Evolutionary conservation across 2,329 filamentous ascomycete genomes (phyloP).

Genomic region (Helotiales sp.): DNA sequence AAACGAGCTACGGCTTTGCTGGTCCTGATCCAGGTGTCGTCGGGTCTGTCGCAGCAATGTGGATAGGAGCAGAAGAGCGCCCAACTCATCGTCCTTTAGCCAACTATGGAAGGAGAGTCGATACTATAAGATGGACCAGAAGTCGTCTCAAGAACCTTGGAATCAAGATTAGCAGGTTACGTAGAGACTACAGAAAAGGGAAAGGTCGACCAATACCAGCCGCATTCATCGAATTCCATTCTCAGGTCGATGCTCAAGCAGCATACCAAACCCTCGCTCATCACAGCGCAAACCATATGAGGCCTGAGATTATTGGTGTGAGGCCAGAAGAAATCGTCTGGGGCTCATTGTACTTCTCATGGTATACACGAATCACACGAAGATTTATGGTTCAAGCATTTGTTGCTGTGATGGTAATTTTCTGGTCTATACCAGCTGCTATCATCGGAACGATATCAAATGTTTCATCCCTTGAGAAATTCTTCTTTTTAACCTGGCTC

Average conservation of each 20-base stretch:
- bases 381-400: conserved; percentile 50
- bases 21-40: conserved; percentile 33
- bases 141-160: conserved; percentile 34
- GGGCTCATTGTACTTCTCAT: conserved; percentile 63
- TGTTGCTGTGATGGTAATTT: conserved; percentile 58
- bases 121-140: conserved; percentile 40
- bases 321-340: conserved; percentile 64
- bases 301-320: conserved; percentile 62
- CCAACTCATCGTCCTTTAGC: conserved; percentile 38
- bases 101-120: conserved; percentile 38
- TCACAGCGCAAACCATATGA: conserved; percentile 62
- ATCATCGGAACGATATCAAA: conserved; percentile 65
- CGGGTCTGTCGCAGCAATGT: conserved; percentile 38
- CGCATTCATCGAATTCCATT: conserved; percentile 66
- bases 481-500: conserved; percentile 59
- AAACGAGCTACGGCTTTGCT: conserved; percentile 18
- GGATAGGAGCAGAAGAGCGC: conserved; percentile 34
- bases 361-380: conserved; percentile 61
- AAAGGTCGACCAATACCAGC: conserved; percentile 55
- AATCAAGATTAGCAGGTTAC: conserved; percentile 34
- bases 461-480: conserved; percentile 52
- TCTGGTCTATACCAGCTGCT: conserved; percentile 70
- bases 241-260: conserved; percentile 59
- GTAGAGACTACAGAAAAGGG: conserved; percentile 41
- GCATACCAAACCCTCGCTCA: conserved; percentile 66